These are phyloP conservation scores for Dendrocalamus latiflorus DNA, from an alignment of 202 grass and related monocot species.

Conservation along the genomic window DNA sequence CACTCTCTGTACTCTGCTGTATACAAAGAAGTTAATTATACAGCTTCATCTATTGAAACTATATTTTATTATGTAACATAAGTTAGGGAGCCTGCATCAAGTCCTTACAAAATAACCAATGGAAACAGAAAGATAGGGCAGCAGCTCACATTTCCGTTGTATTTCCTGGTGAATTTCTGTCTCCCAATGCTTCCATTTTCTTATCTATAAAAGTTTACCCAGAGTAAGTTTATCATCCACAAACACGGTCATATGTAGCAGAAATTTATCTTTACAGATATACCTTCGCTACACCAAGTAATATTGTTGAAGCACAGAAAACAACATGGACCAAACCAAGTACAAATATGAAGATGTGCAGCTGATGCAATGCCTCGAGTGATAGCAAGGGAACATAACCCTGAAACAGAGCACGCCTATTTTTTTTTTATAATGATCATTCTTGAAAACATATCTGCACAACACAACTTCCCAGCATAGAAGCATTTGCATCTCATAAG, in stretches of 20 bases:
- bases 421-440: neutral
- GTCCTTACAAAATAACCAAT: conserved; percentile 7
- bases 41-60: neutral
- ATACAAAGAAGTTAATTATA: neutral
- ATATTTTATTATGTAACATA: neutral
- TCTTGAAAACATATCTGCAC: neutral
- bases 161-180: conserved; percentile 41
- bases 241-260: neutral
- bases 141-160: neutral
- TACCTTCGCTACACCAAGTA: conserved; percentile 67
- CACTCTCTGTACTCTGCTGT: neutral
- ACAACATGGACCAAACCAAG: conserved; percentile 79
- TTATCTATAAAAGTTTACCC: conserved; percentile 52
- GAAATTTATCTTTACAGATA: neutral
- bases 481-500: conserved; percentile 27
- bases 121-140: conserved; percentile 17
- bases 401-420: conserved; percentile 43
- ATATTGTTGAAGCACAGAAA: conserved; percentile 67
- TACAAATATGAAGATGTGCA: conserved; percentile 91
- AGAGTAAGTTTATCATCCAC: neutral
- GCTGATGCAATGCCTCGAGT: conserved; percentile 58
- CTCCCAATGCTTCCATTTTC: conserved; percentile 84
- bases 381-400: conserved; percentile 72
- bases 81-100: neutral
- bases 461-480: neutral